These are phyloP conservation scores for Suhomyces choctaworum DNA, from an alignment of 1,139 yeast genomes.

Conservation along the genomic window DNA sequence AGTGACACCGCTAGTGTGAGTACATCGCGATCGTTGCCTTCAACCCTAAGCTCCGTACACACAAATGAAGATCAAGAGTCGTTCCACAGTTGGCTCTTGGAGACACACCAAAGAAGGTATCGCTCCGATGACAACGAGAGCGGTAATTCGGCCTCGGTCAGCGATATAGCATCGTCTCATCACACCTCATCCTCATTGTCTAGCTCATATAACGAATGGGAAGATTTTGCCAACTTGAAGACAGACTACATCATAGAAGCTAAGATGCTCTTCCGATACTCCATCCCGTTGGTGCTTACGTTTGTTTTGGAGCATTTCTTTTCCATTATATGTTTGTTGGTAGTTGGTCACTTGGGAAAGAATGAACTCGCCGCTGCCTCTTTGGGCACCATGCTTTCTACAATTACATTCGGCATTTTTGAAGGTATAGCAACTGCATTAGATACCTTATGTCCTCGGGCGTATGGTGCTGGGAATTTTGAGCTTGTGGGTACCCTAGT, in stretches of 20 bases:
- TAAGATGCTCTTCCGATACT: conserved; percentile 49
- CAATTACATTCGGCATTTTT: conserved; percentile 78
- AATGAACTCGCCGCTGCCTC: conserved; percentile 79
- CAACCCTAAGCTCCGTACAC: conserved; percentile 53
- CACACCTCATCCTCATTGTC: conserved; percentile 11
- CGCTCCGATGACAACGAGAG: conserved; percentile 22
- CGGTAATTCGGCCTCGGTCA: conserved; percentile 8
- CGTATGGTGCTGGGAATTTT: conserved; percentile 70
- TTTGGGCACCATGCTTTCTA: conserved; percentile 83
- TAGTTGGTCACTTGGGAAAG: conserved; percentile 74
- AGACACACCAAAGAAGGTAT: conserved; percentile 65
- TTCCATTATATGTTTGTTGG: conserved; percentile 67
- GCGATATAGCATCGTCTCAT: conserved; percentile 9
- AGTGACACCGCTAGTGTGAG: conserved; percentile 55
- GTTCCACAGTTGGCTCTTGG: conserved; percentile 58
- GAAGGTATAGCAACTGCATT: conserved; percentile 75
- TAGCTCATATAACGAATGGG: conserved; percentile 25
- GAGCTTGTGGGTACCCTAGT: conserved; percentile 61
- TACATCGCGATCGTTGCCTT: conserved; percentile 63
- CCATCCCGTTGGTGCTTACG: conserved; percentile 65
- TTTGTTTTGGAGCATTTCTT: conserved; percentile 72
- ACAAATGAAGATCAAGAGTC: conserved; percentile 56
- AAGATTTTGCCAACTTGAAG: conserved; percentile 42
- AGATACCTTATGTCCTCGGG: conserved; percentile 69
- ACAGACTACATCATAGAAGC: conserved; percentile 51